A percentile compares a stretch with the other conserved stretches of the same genome.
Conservation (phyloP, 1,139 yeast genomes). For the Yamadazyma aaseri region DNA sequence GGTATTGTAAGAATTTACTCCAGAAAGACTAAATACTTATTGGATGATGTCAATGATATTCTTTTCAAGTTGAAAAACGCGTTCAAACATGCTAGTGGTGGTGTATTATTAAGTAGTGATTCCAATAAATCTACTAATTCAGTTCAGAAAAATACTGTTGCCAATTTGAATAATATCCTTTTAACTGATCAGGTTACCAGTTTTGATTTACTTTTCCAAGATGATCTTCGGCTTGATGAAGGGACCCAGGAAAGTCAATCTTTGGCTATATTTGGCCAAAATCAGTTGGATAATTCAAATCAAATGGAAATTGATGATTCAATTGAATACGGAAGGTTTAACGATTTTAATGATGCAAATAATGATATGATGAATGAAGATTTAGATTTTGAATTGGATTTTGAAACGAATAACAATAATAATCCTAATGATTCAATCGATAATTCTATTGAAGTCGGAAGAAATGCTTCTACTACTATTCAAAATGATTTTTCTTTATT, state of each 20-base stretch:
- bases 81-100: slow-evolving; percentile 50
- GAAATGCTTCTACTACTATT: slow-evolving; percentile 29
- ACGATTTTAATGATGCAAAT: slow-evolving; percentile 20
- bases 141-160: slow-evolving; percentile 11
- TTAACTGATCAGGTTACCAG: slow-evolving; percentile 80
- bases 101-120: slow-evolving; percentile 31
- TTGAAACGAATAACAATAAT: slow-evolving; percentile 16
- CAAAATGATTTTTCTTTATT: slow-evolving; percentile 33
- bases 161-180: slow-evolving; percentile 55
- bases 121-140: slow-evolving; percentile 50
- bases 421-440: slow-evolving; percentile 19
- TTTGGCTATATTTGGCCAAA: background rate
- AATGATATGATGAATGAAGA: slow-evolving; percentile 39
- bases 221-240: slow-evolving; percentile 60
- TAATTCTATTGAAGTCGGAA: slow-evolving; percentile 48
- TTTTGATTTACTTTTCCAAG: slow-evolving; percentile 67
- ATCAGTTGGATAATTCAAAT: background rate
- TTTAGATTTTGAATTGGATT: slow-evolving; percentile 51
- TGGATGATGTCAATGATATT: slow-evolving; percentile 84
- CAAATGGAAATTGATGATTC: slow-evolving; percentile 41
- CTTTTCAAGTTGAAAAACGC: slow-evolving; percentile 71
- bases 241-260: background rate
- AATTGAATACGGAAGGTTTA: slow-evolving; percentile 56
- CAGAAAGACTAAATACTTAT: slow-evolving; percentile 77
- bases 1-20: slow-evolving; percentile 91